These are phyloP conservation scores for Sambucus nigra DNA, from an alignment of 129 eudicot genomes.

Conservation along the genomic window DNA sequence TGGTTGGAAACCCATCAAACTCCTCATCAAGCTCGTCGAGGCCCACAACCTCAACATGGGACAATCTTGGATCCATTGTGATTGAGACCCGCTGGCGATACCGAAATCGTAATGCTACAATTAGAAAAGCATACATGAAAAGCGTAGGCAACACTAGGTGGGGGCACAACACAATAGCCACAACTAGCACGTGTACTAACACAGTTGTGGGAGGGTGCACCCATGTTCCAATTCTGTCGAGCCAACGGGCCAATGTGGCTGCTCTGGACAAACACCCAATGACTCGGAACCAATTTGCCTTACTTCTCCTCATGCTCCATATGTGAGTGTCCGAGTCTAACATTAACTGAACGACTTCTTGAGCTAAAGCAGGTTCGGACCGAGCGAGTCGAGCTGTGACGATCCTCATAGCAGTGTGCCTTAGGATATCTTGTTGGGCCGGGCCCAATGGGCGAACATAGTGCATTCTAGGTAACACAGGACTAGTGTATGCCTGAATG, in stretches of 20 bases:
- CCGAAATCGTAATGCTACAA: conserved; percentile 45
- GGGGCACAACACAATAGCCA: conserved; percentile 68
- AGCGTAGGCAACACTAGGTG: conserved; percentile 69
- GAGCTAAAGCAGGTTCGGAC: conserved; percentile 83
- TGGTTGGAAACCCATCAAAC: conserved; percentile 72
- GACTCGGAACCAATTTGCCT: conserved; percentile 80
- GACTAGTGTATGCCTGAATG: conserved; percentile 64
- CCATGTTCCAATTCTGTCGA: conserved; percentile 67
- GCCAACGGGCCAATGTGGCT: conserved; percentile 69
- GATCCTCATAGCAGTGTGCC: conserved; percentile 75
- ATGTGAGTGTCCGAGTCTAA: conserved; percentile 72
- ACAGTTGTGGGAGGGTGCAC: conserved; percentile 79
- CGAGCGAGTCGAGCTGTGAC: conserved; percentile 68
- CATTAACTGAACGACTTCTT: conserved; percentile 89
- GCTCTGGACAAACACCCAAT: conserved; percentile 63
- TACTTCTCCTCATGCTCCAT: conserved; percentile 95
- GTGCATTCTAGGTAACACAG: conserved; percentile 89
- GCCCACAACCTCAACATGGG: conserved; percentile 55
- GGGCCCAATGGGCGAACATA: conserved; percentile 72
- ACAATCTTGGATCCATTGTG: conserved; percentile 70
- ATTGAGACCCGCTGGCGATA: conserved; percentile 49
- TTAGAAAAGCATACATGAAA: conserved; percentile 66
- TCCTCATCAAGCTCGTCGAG: conserved; percentile 86
- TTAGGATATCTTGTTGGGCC: conserved; percentile 63
- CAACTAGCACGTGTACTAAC: conserved; percentile 54